Conservation (phyloP, 371 early-diverging fungal genomes). For the Gilbertella persicaria region DNA sequence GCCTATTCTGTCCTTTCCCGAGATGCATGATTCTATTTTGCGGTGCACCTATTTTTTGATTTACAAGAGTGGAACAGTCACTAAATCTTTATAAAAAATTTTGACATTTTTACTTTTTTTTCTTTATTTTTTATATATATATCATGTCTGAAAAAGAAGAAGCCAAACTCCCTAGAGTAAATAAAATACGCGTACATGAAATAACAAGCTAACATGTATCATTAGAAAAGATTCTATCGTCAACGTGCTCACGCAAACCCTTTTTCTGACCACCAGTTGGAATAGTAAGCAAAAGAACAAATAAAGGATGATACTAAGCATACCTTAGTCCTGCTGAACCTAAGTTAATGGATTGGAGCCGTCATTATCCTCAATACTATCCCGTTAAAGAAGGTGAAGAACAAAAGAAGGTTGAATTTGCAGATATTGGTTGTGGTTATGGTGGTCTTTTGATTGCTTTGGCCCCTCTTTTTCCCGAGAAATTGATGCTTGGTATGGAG, state of each 20-base stretch:
- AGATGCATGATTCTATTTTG: too few species aligned
- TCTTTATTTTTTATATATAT: neutral
- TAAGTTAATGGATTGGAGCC: slow-evolving; percentile 85
- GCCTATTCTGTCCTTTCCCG: too few species aligned
- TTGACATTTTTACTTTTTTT: neutral
- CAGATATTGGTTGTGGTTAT: slow-evolving; percentile 99
- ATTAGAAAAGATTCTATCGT: slow-evolving; percentile 87
- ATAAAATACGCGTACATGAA: too few species aligned
- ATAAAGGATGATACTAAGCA: neutral
- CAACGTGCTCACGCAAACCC: slow-evolving; percentile 99
- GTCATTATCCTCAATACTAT: slow-evolving; percentile 82
- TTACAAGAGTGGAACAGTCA: too few species aligned
- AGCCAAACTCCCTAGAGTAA: slow-evolving; percentile 45
- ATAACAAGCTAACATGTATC: slow-evolving; percentile 8
- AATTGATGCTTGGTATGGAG: slow-evolving; percentile 97
- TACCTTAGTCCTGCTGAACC: slow-evolving; percentile 81
- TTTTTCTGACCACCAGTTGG: slow-evolving; percentile 93
- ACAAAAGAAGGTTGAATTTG: slow-evolving; percentile 84
- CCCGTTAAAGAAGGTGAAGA: slow-evolving; percentile 46
- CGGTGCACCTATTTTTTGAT: too few species aligned
- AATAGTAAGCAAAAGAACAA: slow-evolving; percentile 64
- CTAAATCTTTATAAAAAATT: too few species aligned
- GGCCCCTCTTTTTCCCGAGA: slow-evolving; percentile 89
- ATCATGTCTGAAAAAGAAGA: slow-evolving; percentile 30
- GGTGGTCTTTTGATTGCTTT: slow-evolving; percentile 94